Evolutionary conservation across 768 basidiomycete genomes (phyloP), one percentile per base, ranked within the genome.

Genomic region (Pleurotus pulmonarius): DNA sequence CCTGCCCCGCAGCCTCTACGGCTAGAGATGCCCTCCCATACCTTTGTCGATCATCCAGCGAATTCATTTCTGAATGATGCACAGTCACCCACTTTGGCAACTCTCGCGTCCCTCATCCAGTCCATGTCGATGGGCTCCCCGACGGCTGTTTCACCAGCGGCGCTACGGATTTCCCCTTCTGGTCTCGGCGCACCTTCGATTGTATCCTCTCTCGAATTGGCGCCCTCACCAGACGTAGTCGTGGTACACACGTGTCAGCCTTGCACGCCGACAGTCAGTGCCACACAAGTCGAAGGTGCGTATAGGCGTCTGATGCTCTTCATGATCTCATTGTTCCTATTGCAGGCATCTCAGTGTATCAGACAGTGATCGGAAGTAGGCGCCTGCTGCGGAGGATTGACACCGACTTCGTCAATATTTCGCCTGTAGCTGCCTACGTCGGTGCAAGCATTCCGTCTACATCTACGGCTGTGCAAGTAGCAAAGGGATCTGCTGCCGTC

Each of bases 331-430:
- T 37, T 41, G 20, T 52, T 66, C 39, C 47, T 58, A 20, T 49
- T 58, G 12, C 56, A 90, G 88, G 84, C 61, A 85, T 90, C 55
- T 81, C 86, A 39, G 87, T 90, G 49, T 90, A 89, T 69, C 86
- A 87, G 65, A 87, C 83, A 69, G 75, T 71, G 51, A 75, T 90
- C 8, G 83, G 81, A 40, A 68, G 77, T 6, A 74, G 75, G 49
- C 71, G 78, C 29, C 74, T 90, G 46, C 70, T 90, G 60, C 83
- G 89, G 62, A 84, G 89, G 60, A 83, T 90, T 55, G 88, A 90
- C 70, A 87, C 87, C 34, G 87, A 88, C 64, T 90, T 87, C 61
- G 87, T 90, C 63, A 87, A 90, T 66, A 75, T 90, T 46, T 79
- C 85, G 43, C 77, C 82, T 18, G 80, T 88, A 47, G 67, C 79